Percentiles rank a stretch among this genome's conserved stretches.
Evolutionary conservation across 148 eudicot genomes (phyloP).

Genomic region (Dianthus caryophyllus): DNA sequence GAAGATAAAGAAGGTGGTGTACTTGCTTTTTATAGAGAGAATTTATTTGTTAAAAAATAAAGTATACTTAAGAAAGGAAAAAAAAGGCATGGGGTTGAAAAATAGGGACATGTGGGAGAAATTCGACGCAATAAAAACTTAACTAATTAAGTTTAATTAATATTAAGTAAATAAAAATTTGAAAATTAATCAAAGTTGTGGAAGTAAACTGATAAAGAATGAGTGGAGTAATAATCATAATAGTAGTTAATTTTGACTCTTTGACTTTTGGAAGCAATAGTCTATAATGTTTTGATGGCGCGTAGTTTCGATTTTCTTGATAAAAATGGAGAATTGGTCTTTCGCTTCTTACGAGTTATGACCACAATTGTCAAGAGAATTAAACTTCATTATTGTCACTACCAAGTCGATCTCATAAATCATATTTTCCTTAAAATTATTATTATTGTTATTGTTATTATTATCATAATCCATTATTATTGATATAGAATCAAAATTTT

Average conservation of each 20-base stretch:
- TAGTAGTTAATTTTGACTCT: slow-evolving; percentile 44
- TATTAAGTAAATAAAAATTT: not conserved
- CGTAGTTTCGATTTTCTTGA: not conserved
- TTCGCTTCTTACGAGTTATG: slow-evolving; percentile 12
- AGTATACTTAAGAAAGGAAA: no score
- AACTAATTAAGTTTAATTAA: slow-evolving; percentile 1
- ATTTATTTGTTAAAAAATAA: no score
- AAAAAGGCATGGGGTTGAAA: slow-evolving; percentile 20
- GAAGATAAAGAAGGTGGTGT: slow-evolving; percentile 33
- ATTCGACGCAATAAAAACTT: slow-evolving; percentile 61
- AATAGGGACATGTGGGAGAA: slow-evolving; percentile 44
- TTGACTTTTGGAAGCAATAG: slow-evolving; percentile 33
- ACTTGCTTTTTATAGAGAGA: slow-evolving; percentile 57
- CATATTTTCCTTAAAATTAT: no score
- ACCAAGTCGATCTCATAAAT: no score
- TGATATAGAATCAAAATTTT: no score
- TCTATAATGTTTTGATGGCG: not conserved
- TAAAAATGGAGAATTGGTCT: slow-evolving; percentile 11
- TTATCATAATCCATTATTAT: no score
- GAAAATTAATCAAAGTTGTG: not conserved
- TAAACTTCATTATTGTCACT: no score
- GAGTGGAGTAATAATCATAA: slow-evolving; percentile 21
- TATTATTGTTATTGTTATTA: no score
- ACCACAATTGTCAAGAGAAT: not conserved
- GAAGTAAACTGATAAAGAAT: slow-evolving; percentile 19